Evolutionary conservation across 2,329 filamentous ascomycete species (phyloP).

Genomic region (Neospermospora avenae): DNA sequence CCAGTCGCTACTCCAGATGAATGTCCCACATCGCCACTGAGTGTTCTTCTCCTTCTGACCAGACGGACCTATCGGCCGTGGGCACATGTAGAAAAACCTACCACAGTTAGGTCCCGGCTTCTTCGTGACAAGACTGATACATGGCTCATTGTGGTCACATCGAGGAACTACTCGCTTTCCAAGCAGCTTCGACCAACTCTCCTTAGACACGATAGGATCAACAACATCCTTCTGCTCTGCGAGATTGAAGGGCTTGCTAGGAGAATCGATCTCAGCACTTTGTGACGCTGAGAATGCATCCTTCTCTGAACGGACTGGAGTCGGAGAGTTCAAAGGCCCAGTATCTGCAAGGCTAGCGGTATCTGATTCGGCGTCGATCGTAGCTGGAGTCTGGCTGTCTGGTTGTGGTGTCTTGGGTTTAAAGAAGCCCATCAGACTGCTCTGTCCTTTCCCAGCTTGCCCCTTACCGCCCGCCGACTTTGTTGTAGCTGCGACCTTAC

Average conservation of each 20-base stretch:
- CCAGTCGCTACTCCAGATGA: conserved; percentile 50
- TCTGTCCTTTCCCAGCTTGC: conserved; percentile 43
- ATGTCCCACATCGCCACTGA: conserved; percentile 84
- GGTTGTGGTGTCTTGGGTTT: conserved; percentile 50
- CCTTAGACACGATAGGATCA: conserved; percentile 70
- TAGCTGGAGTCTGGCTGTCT: conserved; percentile 9
- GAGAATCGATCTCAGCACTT: background rate
- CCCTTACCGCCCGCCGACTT: conserved; percentile 39
- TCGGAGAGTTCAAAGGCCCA: conserved; percentile 1
- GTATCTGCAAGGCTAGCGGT: background rate
- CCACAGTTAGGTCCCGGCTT: conserved; percentile 83
- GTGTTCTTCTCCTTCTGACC: conserved; percentile 81
- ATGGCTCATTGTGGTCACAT: conserved; percentile 88
- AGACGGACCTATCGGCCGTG: conserved; percentile 75
- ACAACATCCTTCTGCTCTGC: conserved; percentile 41
- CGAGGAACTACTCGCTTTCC: conserved; percentile 69
- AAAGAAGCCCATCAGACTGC: conserved; percentile 72
- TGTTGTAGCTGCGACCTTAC: conserved; percentile 40
- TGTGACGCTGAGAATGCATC: background rate
- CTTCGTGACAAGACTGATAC: conserved; percentile 79
- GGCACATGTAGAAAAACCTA: conserved; percentile 63
- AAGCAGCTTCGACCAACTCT: conserved; percentile 84
- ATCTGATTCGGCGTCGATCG: conserved; percentile 3
- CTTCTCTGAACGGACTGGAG: background rate
- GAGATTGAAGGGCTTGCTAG: conserved; percentile 12